Evolutionary conservation across 1,284 basidiomycete genomes (phyloP).

Genomic region (Salmacisia buchloeana): DNA sequence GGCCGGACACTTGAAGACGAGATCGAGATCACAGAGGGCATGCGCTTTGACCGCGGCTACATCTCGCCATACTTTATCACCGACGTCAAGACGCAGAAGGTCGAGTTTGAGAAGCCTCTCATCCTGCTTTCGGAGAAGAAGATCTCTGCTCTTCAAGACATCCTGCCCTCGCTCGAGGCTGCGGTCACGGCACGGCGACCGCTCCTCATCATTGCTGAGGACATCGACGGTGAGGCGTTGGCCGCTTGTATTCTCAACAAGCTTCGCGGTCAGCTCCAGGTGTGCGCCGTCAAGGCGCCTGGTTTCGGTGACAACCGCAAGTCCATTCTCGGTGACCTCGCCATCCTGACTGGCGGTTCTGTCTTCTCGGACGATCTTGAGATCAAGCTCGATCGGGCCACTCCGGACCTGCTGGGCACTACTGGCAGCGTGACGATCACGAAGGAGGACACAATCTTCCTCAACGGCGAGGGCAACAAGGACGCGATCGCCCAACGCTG

Average conservation of each 20-base stretch:
- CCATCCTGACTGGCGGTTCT: slow-evolving; percentile 91
- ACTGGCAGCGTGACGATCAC: slow-evolving; percentile 90
- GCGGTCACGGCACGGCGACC: slow-evolving; percentile 87
- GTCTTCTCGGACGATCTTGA: slow-evolving; percentile 98
- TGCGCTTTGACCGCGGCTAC: slow-evolving; percentile 98
- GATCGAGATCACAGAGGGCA: slow-evolving; percentile 98
- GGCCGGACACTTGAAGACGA: slow-evolving; percentile 93
- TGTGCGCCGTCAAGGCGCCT: slow-evolving; percentile 90
- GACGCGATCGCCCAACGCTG: slow-evolving; percentile 55
- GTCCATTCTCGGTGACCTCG: slow-evolving; percentile 90
- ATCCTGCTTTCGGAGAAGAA: slow-evolving; percentile 96
- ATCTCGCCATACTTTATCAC: slow-evolving; percentile 99
- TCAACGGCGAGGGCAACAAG: slow-evolving; percentile 68
- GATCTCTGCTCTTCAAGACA: slow-evolving; percentile 89
- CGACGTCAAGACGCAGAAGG: slow-evolving; percentile 92
- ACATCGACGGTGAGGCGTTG: slow-evolving; percentile 93
- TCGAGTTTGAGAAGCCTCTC: slow-evolving; percentile 93
- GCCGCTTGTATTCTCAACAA: slow-evolving; percentile 98
- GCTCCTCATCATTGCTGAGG: slow-evolving; percentile 91
- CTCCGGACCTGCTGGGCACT: slow-evolving; percentile 80
- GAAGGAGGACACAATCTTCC: slow-evolving; percentile 95
- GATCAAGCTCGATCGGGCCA: slow-evolving; percentile 90
- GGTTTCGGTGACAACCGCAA: slow-evolving; percentile 99
- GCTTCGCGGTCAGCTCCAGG: slow-evolving; percentile 89
- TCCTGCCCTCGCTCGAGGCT: slow-evolving; percentile 86